A percentile compares a stretch with the other conserved stretches of the same genome.
Evolutionary conservation across 495 filamentous ascomycete genomes (phyloP).

Genomic region (Durotheca rogersii): DNA sequence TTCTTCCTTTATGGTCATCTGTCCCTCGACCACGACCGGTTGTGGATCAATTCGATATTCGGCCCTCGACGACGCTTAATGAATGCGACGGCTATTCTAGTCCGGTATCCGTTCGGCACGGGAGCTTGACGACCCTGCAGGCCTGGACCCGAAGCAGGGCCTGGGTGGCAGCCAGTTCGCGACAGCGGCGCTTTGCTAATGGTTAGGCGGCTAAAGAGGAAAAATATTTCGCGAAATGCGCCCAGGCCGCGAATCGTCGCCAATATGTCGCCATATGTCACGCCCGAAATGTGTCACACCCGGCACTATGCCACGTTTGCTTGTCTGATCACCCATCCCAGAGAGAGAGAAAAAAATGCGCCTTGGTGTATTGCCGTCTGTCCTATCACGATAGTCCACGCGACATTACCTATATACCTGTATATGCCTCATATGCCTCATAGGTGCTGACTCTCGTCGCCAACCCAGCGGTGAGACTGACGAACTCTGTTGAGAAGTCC

Average conservation of each 20-base stretch:
- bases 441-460: not conserved
- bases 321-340: not conserved
- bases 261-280: conserved; percentile 25
- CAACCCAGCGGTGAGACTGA: not conserved
- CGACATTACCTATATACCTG: conserved; percentile 7
- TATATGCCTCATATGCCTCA: not conserved
- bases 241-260: too few species aligned
- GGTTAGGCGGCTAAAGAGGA: conserved; percentile 1
- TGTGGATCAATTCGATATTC: too few species aligned
- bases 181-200: not conserved
- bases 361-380: not conserved
- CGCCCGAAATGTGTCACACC: conserved; percentile 28
- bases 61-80: too few species aligned
- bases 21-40: too few species aligned
- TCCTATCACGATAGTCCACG: conserved; percentile 26
- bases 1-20: too few species aligned
- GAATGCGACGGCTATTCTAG: too few species aligned
- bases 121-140: too few species aligned
- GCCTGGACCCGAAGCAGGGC: too few species aligned
- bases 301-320: conserved; percentile 23
- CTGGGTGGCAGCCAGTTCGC: not conserved
- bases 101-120: too few species aligned
- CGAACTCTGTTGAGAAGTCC: not conserved
- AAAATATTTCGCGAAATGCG: too few species aligned
- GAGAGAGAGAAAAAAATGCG: conserved; percentile 1